Percentiles rank a stretch among this genome's conserved stretches.
These are phyloP conservation scores for Flammula alnicola DNA, from an alignment of 1,284 basidiomycete species.

Conservation along the genomic window DNA sequence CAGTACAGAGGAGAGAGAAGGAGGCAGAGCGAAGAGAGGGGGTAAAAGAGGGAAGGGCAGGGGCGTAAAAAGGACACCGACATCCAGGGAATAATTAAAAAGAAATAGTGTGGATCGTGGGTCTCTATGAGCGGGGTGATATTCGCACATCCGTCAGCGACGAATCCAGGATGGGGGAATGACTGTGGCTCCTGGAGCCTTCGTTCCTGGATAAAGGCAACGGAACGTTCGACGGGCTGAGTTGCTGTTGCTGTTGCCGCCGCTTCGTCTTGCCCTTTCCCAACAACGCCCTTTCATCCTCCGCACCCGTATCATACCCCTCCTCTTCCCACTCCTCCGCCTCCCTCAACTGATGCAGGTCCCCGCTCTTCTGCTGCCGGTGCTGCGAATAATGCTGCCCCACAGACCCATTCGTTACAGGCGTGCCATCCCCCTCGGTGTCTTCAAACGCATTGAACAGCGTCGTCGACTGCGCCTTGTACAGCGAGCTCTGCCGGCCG, in stretches of 20 bases:
- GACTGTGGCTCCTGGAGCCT: slow-evolving; percentile 42
- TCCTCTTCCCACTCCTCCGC: slow-evolving; percentile 51
- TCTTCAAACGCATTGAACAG: slow-evolving; percentile 68
- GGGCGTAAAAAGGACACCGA: no score
- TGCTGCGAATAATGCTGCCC: no score
- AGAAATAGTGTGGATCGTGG: background rate
- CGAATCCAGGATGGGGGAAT: slow-evolving; percentile 39
- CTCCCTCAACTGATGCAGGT: slow-evolving; percentile 49
- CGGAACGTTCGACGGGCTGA: slow-evolving; percentile 17
- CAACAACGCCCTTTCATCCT: slow-evolving; percentile 42
- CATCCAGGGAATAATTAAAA: slow-evolving; percentile 1
- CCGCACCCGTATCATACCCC: slow-evolving; percentile 35
- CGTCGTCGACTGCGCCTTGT: slow-evolving; percentile 61
- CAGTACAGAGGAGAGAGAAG: no score
- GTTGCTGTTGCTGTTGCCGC: slow-evolving; percentile 18
- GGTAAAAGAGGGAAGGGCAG: no score
- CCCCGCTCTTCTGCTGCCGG: slow-evolving; percentile 31
- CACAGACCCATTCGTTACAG: slow-evolving; percentile 13
- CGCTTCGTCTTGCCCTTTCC: slow-evolving; percentile 27
- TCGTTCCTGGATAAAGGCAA: slow-evolving; percentile 16
- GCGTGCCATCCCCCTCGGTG: slow-evolving; percentile 34
- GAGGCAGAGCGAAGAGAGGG: no score
- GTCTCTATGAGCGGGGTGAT: slow-evolving; percentile 28
- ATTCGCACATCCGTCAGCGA: slow-evolving; percentile 40
- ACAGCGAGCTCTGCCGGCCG: slow-evolving; percentile 57